These are phyloP conservation scores for Breynia disticha DNA, from an alignment of 441 rosid species.

Conservation along the genomic window DNA sequence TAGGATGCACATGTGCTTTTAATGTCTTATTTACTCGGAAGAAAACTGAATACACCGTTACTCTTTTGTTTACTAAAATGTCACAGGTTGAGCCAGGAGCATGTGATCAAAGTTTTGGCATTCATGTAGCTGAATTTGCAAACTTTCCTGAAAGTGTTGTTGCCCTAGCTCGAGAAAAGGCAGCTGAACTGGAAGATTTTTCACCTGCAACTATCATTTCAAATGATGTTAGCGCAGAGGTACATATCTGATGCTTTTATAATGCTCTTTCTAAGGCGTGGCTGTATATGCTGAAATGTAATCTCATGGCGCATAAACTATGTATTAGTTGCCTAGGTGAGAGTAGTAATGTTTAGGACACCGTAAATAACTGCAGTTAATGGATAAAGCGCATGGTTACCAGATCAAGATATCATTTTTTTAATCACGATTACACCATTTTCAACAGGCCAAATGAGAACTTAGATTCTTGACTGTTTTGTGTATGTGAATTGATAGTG, in stretches of 20 bases:
- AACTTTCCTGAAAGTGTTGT: constrained; percentile 95
- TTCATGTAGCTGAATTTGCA: constrained; percentile 98
- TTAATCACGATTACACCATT: no score
- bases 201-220: constrained; percentile 45
- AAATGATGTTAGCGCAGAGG: constrained; percentile 39
- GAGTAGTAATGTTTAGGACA: no score
- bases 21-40: neutral
- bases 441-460: no score
- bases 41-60: constrained; percentile 7
- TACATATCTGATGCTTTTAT: constrained; percentile 9
- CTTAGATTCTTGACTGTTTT: no score
- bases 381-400: no score
- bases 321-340: no score
- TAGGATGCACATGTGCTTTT: neutral
- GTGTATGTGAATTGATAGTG: no score
- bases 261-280: neutral
- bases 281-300: neutral
- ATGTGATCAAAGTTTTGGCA: constrained; percentile 99
- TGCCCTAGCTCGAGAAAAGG: constrained; percentile 90
- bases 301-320: neutral
- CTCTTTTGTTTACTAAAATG: constrained; percentile 6
- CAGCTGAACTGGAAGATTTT: constrained; percentile 95
- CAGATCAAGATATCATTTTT: no score
- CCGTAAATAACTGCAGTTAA: no score
- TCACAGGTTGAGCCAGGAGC: constrained; percentile 88